Base-by-base conservation (phyloP, 441 rosid genomes). In the Brassica balearica region DNA sequence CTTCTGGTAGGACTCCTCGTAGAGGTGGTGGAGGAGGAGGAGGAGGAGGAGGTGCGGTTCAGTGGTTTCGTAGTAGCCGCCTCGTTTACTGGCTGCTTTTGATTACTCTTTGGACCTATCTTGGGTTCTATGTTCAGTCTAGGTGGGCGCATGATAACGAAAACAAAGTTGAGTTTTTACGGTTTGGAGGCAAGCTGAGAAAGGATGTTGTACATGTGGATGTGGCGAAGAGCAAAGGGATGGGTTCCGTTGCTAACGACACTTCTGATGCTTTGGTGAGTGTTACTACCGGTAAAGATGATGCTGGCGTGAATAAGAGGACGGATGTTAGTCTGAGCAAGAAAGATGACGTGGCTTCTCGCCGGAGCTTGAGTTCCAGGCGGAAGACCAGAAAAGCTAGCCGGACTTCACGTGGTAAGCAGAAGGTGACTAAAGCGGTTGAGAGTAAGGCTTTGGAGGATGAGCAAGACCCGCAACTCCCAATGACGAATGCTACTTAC, bases 111-210 rank as follows among this genome's bases (percentile, higher is more conserved):
- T 92, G 97, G 95, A 77, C 97, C 68, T 92, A 89, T 78, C 92
- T 93, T 78, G 98, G 96, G 60, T 94, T 94, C 74, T 92, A 88
- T 73, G 92, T 92, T 32, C 98, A 94, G 85, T 94, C 98, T 36
- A 84, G 87, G 79, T 94, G 98, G 98, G 97, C 96, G 59, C 97
- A 94, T 61, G 77, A 90, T 85, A 86, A 91, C 66, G 82, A 84
- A 56, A 88, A 92, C 15, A 82, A 88, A 9, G 81, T 83, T 59
- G 89, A 92, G 27, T 87, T 94, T 75, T 81, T 87, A 14, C 90
- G 87, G 46, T 94, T 94, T 81, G 85, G 88, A 68, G 88, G 85
- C 41, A 82, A 73, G 74, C 78, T 74, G 43, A 67, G 82, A 34
- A 83, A 72, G 75, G 80, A 14, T 34, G 65, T 76, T 48, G 61